Base-by-base conservation (phyloP, 768 basidiomycete species). In the Leccinum imitatum region DNA sequence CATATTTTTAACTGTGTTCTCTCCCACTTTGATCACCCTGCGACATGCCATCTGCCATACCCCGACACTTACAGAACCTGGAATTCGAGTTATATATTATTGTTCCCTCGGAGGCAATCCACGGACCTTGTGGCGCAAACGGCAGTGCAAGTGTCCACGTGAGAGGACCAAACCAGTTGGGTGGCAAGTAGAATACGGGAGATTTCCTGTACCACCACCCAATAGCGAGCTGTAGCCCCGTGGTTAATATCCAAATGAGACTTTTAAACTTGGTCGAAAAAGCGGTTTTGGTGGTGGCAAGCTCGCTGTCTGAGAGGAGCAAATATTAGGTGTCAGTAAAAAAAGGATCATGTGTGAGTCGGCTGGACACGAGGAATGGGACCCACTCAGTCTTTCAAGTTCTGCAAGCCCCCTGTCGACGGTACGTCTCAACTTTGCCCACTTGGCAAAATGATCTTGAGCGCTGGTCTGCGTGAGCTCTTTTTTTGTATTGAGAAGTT, bases 401-500 rank as follows among this genome's bases (percentile, higher is more conserved):
- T 99, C 95, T 44, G 86, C 84, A 17, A 97, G 74, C 19, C 90
- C 92, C 75, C 96, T 98, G 78, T 98, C 96, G 50, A 98, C 85
- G 65, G 84, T 92, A 65, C 97, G 77, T 67, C 91, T 78, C 70
- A 98, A 77, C 77, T 94, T 95, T 51, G 96, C 96, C 96, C 97
- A 98, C 77, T 94, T 98, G 19, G 95, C 93, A 72, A 99, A 99
- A 69, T 98, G 92, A 70, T 98, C 95, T 71, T 98, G 97, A 17
- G 94, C 91, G 67, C 91, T 94, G 35, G 95, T 98, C 71, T 87
- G 86, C 63, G 89, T 73, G 3, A 98, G 85, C 71, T 98, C 93
- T 25, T 89, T 81, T 76, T 95, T 95, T 39, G 86, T 88, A 30
- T 77, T 73, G 48, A 98, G 79, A 31, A 98, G 84, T 57, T 95